Evolutionary conservation across 805 yeast genomes (phyloP).

Genomic region (Pichia paraexigua): DNA sequence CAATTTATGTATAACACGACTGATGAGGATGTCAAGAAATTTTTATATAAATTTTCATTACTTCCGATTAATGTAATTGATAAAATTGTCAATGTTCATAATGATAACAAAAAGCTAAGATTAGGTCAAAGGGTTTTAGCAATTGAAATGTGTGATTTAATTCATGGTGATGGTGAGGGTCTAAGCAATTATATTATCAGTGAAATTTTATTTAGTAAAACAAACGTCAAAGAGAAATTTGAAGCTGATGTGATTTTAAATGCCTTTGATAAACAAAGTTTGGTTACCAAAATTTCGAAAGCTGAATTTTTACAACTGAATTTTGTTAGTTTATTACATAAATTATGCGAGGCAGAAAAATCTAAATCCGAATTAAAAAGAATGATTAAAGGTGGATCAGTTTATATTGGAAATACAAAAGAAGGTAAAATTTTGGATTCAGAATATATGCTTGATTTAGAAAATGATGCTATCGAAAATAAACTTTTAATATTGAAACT

Average conservation of each 20-base stretch:
- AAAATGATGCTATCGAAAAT: constrained; percentile 47
- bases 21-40: constrained; percentile 64
- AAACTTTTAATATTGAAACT: constrained; percentile 56
- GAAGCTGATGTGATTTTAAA: constrained; percentile 41
- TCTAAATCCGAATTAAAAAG: constrained; percentile 32
- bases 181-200: constrained; percentile 60
- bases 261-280: constrained; percentile 53
- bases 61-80: constrained; percentile 58
- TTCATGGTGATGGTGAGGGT: constrained; percentile 79
- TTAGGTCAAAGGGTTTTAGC: constrained; percentile 75
- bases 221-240: constrained; percentile 26
- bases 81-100: constrained; percentile 44
- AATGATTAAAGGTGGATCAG: constrained; percentile 60
- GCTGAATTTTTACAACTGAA: constrained; percentile 28
- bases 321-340: constrained; percentile 46
- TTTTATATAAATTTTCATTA: constrained; percentile 72
- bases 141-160: constrained; percentile 72
- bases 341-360: constrained; percentile 40
- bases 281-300: constrained; percentile 34
- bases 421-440: constrained; percentile 37
- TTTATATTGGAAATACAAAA: constrained; percentile 59
- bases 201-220: constrained; percentile 44
- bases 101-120: constrained; percentile 50
- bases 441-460: constrained; percentile 38
- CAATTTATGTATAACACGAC: constrained; percentile 77